Conservation (phyloP, 2,329 filamentous ascomycete species). For the Penicillium freii region DNA sequence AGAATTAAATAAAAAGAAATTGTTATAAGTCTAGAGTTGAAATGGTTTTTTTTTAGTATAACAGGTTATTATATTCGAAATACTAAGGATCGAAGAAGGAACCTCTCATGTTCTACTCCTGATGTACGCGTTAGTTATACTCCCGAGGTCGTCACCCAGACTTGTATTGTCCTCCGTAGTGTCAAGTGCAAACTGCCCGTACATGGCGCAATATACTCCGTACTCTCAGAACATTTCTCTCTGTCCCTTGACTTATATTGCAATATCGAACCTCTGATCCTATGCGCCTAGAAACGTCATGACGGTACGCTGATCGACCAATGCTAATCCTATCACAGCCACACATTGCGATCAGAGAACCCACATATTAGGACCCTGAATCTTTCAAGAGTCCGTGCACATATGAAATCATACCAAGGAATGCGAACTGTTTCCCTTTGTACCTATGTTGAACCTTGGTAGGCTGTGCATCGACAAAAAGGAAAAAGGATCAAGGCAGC, state of each 20-base stretch:
- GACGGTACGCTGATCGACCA: background rate
- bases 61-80: no score
- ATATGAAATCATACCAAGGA: background rate
- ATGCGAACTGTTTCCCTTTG: background rate
- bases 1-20: no score
- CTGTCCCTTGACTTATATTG: background rate
- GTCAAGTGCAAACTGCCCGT: no score
- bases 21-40: no score
- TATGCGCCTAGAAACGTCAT: background rate
- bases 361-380: background rate
- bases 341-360: background rate
- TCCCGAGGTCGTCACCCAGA: no score
- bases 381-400: background rate
- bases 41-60: no score
- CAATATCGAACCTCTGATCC: background rate
- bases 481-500: background rate
- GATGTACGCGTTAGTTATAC: no score
- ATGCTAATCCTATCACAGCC: background rate
- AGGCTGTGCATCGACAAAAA: background rate
- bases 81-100: no score
- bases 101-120: no score
- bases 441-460: background rate
- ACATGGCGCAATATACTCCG: background rate
- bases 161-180: no score
- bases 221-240: no score